phyloP scores from a whole-genome alignment of 192 early-diverging fungal genomes.

The Jimgerdemannia flammicorona region DNA sequence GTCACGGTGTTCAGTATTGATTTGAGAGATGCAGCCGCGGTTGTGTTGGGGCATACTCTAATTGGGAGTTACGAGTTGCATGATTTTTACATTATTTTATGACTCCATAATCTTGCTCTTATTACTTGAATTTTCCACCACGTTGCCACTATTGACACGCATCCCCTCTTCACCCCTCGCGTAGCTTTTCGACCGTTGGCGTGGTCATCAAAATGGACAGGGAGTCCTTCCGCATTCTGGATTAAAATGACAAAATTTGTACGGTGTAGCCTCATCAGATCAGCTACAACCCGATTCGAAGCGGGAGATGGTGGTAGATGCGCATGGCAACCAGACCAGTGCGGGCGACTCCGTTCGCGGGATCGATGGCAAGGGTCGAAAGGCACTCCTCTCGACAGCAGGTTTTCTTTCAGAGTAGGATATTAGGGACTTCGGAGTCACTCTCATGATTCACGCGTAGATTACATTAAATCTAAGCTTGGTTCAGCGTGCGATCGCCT shows the following conservation, averaged over 20 bases:
- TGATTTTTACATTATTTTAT: slow-evolving; percentile 64
- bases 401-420: slow-evolving; percentile 76
- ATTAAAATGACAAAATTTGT: slow-evolving; percentile 65
- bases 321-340: slow-evolving; percentile 48
- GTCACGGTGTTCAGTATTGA: slow-evolving; percentile 89
- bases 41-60: slow-evolving; percentile 48
- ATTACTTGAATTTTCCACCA: too few species aligned
- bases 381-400: slow-evolving; percentile 79
- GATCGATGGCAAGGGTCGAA: slow-evolving; percentile 54
- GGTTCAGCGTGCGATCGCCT: too few species aligned
- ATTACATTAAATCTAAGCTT: too few species aligned
- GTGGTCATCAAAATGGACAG: slow-evolving; percentile 78
- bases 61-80: slow-evolving; percentile 79
- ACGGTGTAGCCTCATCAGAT: slow-evolving; percentile 69
- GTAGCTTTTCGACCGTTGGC: slow-evolving; percentile 68
- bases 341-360: slow-evolving; percentile 76
- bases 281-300: slow-evolving; percentile 63
- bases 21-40: slow-evolving; percentile 72
- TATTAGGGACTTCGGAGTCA: slow-evolving; percentile 59
- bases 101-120: too few species aligned
- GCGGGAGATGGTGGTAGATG: slow-evolving; percentile 41
- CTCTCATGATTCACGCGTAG: too few species aligned
- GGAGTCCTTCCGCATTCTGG: slow-evolving; percentile 72
- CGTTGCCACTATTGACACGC: too few species aligned
- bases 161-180: too few species aligned